Base-by-base conservation (phyloP, 768 basidiomycete species). In the Kwoniella heveanensis region DNA sequence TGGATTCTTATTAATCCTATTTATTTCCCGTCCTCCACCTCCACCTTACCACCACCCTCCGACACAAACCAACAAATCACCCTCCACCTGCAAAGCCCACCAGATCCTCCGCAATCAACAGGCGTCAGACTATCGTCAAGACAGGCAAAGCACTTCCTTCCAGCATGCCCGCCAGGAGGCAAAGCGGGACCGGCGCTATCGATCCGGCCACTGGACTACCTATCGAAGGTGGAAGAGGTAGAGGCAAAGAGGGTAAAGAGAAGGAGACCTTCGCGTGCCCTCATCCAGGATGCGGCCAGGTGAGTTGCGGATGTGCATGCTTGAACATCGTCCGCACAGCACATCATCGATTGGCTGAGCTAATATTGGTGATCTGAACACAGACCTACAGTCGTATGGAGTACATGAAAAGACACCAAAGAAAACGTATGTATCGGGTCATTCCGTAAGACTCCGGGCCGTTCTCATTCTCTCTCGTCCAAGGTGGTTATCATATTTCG, bases 351-450 rank as follows among this genome's bases (percentile, higher is more conserved):
- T 3, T 44, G 39, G 39, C 39, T 44, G 17, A 15, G 46, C 47
- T 27, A 37, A 27, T 65, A 24, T 26, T 44, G 39, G 10, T 44
- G 39, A 36, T 36, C 6, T 36, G 32, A 22, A 48, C 9, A 48
- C 55, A 77, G 70, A 62, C 66, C 2, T 81, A 81, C 59, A 78
- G 77, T 66, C 72, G 81, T 30, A 74, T 80, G 66, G 81, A 81
- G 60, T 81, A 80, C 66, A 65, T 81, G 65, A 74, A 76, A 51
- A 67, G 81, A 47, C 81, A 81, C 66, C 78, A 81, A 59, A 57
- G 81, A 37, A 80, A 81, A 71, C 76, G 80, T 81, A 61, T 57
- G 80, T 70, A 27, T 27, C 25, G 25, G 48, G 17, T 26, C 21
- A 9, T 26, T 5, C 22, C 21, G 21, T 17, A 49, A 49, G 22